phyloP scores from a whole-genome alignment of 129 eudicot genomes.

The Solidago caesia region DNA sequence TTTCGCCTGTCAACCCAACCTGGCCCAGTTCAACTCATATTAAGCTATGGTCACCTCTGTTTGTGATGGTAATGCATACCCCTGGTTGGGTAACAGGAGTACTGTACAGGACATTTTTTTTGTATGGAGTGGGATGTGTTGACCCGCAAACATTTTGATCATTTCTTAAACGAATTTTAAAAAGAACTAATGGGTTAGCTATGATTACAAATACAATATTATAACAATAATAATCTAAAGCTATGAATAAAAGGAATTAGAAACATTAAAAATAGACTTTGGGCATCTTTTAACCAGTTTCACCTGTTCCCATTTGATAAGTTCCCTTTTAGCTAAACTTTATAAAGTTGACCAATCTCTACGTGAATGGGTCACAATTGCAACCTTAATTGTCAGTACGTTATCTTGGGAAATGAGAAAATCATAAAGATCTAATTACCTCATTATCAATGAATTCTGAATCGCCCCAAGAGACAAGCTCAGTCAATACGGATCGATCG shows the following conservation, averaged over 20 bases:
- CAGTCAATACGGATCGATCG: constrained; percentile 70
- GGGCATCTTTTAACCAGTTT: too few relatives aligned
- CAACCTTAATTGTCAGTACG: too few relatives aligned
- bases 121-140: too few relatives aligned
- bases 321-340: not conserved
- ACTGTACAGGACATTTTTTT: too few relatives aligned
- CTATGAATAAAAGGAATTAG: not conserved
- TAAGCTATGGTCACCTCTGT: too few relatives aligned
- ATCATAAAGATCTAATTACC: constrained; percentile 37
- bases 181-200: not conserved
- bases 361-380: not conserved
- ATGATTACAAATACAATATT: not conserved
- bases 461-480: constrained; percentile 58
- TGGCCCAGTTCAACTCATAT: too few relatives aligned
- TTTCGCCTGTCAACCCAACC: too few relatives aligned
- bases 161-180: too few relatives aligned
- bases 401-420: not conserved
- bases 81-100: too few relatives aligned
- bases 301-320: not conserved
- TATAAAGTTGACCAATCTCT: not conserved
- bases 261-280: not conserved
- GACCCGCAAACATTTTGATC: not conserved
- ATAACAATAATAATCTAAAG: not conserved
- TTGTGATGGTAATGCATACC: too few relatives aligned
- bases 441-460: constrained; percentile 47